A percentile compares a stretch with the other conserved stretches of the same genome.
Conservation (phyloP, 805 yeast genomes). For the Cyberlindnera galapagoensis region DNA sequence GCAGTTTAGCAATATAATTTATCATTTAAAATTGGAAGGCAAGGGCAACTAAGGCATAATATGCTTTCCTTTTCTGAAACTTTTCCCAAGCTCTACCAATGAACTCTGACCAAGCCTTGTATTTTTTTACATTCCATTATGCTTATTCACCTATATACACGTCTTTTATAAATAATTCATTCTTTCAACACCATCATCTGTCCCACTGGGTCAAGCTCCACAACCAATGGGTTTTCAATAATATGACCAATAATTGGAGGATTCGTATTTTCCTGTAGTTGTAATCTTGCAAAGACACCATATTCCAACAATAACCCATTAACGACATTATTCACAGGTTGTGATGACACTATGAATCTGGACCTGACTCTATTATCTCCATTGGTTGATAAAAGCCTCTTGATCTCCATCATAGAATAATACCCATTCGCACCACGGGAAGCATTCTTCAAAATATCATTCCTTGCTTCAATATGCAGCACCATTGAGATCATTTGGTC, state of each 20-base stretch:
- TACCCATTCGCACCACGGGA: slow-evolving; percentile 26
- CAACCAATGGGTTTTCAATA: slow-evolving; percentile 32
- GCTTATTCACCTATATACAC: too few relatives aligned
- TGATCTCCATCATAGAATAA: slow-evolving; percentile 30
- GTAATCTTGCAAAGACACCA: slow-evolving; percentile 27
- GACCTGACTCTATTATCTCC: slow-evolving; percentile 15
- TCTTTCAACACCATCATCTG: slow-evolving; percentile 31
- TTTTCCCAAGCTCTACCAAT: too few relatives aligned
- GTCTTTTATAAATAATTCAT: too few relatives aligned
- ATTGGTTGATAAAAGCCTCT: slow-evolving; percentile 13
- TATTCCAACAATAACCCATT: slow-evolving; percentile 26
- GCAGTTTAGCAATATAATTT: too few relatives aligned
- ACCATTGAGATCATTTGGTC: slow-evolving; percentile 31
- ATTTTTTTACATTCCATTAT: too few relatives aligned
- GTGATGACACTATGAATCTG: slow-evolving; percentile 34
- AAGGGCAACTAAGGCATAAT: too few relatives aligned
- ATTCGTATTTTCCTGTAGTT: slow-evolving; percentile 19
- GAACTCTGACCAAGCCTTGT: too few relatives aligned
- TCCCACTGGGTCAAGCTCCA: slow-evolving; percentile 37
- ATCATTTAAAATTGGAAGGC: too few relatives aligned
- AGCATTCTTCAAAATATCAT: slow-evolving; percentile 30
- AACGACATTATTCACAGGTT: slow-evolving; percentile 32
- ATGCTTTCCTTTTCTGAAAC: too few relatives aligned
- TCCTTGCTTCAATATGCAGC: slow-evolving; percentile 39
- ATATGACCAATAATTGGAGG: slow-evolving; percentile 39